A percentile compares a stretch with the other conserved stretches of the same genome.
These are phyloP conservation scores for Jatropha podagrica DNA, from an alignment of 441 rosid species.

Conservation along the genomic window DNA sequence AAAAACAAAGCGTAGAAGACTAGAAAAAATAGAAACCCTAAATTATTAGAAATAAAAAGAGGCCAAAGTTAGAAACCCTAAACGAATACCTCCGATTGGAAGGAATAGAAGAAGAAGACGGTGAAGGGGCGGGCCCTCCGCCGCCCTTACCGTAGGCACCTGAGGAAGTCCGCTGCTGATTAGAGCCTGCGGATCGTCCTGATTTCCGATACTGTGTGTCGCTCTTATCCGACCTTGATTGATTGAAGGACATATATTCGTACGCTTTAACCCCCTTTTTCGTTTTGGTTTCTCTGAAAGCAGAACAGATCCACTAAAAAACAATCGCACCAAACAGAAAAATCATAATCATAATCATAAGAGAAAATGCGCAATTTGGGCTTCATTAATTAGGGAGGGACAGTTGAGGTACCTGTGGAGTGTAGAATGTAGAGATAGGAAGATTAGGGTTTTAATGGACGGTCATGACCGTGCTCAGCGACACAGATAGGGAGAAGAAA, in stretches of 20 bases:
- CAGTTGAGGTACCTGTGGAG: conserved; percentile 12
- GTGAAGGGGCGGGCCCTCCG: conserved; percentile 66
- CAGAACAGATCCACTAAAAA: conserved; percentile 11
- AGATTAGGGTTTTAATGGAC: conserved; percentile 53
- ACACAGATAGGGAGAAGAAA: conserved; percentile 14
- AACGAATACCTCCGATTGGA: conserved; percentile 50
- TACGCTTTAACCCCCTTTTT: conserved; percentile 32
- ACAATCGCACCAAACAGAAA: conserved; percentile 21
- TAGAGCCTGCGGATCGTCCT: conserved; percentile 74
- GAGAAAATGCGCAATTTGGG: conserved; percentile 1
- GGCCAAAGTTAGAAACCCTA: background rate
- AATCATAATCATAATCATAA: background rate
- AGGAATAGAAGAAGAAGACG: conserved; percentile 42
- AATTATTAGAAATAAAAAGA: background rate
- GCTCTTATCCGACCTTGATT: conserved; percentile 81
- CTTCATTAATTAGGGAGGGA: background rate
- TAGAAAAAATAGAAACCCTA: conserved; percentile 18
- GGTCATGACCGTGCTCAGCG: conserved; percentile 18
- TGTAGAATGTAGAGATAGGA: conserved; percentile 19
- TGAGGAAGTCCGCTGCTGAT: conserved; percentile 71
- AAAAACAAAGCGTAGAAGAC: conserved; percentile 1
- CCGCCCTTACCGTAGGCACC: conserved; percentile 71
- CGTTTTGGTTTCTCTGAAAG: conserved; percentile 33
- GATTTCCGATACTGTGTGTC: conserved; percentile 62
- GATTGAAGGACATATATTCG: conserved; percentile 96